Evolutionary conservation across 148 eudicot genomes (phyloP), one percentile per base, ranked within the genome.

Genomic region (Chenopodium suecicum): DNA sequence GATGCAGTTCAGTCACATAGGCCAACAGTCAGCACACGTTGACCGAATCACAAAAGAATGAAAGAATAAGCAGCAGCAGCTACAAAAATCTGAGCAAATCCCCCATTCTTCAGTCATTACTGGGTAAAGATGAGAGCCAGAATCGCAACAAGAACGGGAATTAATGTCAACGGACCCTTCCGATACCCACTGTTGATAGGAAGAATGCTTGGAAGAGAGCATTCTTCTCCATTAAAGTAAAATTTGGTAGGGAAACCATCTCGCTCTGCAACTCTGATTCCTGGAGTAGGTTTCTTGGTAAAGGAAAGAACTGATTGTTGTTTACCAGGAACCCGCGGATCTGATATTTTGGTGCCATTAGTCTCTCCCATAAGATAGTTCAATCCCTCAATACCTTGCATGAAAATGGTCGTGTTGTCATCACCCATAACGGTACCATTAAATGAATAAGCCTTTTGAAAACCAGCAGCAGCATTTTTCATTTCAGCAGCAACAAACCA

Each of bases 211-310:
- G 97, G 97, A 56, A 93, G 87, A 1, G 97, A 85, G 77, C 97
- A 93, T 85, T 91, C 97, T 31, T 91, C 94, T 46, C 97, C 97
- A 20, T 93, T 93, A 81, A 93, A 93, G 60, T 79, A 93, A 4
- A 93, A 86, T 81, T 88, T 90, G 0, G 87, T 88, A 22, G 97
- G 97, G 80, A 91, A 93, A 11, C 97, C 94, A 73, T 89, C 91
- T 6, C 93, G 87, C 12, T 76, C 84, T 2, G 82, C 83, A 29
- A 93, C 85, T 46, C 85, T 79, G 69, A 93, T 83, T 46, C 89
- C 89, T 0, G 89, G 89, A 9, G 85, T 86, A 32, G 23, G 46
- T 81, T 88, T 87, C 84, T 91, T 91, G 0, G 89, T 90, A 70
- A 93, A 93, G 19, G 97, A 93, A 34, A 93, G 75, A 50, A 93